Percentiles rank a stretch among this genome's conserved stretches.
Evolutionary conservation across 148 eudicot genomes (phyloP).

Genomic region (Diospyros lotus): DNA sequence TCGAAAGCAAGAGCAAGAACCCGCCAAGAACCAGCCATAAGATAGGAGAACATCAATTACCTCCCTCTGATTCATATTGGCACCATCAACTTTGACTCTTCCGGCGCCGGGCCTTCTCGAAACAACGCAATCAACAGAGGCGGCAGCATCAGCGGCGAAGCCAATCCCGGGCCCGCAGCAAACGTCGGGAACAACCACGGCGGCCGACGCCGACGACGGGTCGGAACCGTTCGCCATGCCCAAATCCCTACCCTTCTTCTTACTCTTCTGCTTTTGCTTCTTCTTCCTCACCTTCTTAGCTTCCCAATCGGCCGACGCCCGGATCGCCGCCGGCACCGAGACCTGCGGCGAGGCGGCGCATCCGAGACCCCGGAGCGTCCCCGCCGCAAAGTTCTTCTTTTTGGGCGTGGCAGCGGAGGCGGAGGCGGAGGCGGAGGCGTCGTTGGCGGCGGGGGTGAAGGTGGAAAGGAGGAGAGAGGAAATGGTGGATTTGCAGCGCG

Average conservation of each 20-base stretch:
- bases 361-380: constrained; percentile 63
- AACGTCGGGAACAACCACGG: constrained; percentile 59
- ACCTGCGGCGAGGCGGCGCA: constrained; percentile 70
- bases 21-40: neutral
- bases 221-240: neutral
- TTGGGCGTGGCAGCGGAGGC: constrained; percentile 1
- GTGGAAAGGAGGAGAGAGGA: constrained; percentile 45
- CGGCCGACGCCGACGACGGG: constrained; percentile 11
- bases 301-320: constrained; percentile 71
- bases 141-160: constrained; percentile 45
- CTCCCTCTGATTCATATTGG: constrained; percentile 47
- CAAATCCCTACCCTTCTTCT: constrained; percentile 16
- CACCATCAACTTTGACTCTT: constrained; percentile 53
- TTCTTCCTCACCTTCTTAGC: constrained; percentile 35
- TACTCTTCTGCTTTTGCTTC: constrained; percentile 16
- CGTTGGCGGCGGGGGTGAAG: constrained; percentile 17
- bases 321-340: constrained; percentile 60
- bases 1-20: neutral
- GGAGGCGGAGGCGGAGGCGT: constrained; percentile 5
- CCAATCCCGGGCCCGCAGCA: constrained; percentile 86
- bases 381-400: constrained; percentile 45
- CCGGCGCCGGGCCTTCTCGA: constrained; percentile 40
- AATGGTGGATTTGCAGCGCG: constrained; percentile 52
- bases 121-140: constrained; percentile 60
- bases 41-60: constrained; percentile 16